A percentile compares a stretch with the other conserved stretches of the same genome.
These are phyloP conservation scores for Citeromyces matritensis DNA, from an alignment of 805 yeast genomes.

Conservation along the genomic window DNA sequence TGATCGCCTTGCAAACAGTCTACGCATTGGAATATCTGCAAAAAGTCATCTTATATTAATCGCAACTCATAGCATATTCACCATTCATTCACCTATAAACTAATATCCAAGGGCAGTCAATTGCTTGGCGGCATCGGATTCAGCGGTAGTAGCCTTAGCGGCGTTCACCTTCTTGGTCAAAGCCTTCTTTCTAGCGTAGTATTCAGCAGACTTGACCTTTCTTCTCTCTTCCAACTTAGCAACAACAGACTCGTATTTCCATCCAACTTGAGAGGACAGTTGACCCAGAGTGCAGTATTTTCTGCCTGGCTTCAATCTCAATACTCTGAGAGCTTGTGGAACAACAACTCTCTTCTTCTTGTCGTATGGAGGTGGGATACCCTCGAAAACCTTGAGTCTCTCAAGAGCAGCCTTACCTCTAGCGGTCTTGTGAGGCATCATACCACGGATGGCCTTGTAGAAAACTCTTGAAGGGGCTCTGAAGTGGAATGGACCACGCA, in stretches of 20 bases:
- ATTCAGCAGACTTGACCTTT: slow-evolving; percentile 97
- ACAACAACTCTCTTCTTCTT: slow-evolving; percentile 99
- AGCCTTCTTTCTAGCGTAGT: slow-evolving; percentile 97
- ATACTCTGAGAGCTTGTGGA: slow-evolving; percentile 98
- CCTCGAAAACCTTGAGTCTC: slow-evolving; percentile 98
- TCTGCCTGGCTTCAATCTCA: slow-evolving; percentile 99
- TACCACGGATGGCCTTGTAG: slow-evolving; percentile 99
- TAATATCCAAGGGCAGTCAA: slow-evolving; percentile 97
- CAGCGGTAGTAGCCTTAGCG: slow-evolving; percentile 80
- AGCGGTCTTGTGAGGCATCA: slow-evolving; percentile 99
- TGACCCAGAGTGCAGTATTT: slow-evolving; percentile 98
- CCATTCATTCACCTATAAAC: slow-evolving; percentile 2
- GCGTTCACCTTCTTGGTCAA: slow-evolving; percentile 81
- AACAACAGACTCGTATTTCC: slow-evolving; percentile 99
- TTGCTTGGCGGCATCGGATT: slow-evolving; percentile 81
- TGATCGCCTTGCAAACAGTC: too few species aligned
- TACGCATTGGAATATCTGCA: too few species aligned
- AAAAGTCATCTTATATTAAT: too few species aligned
- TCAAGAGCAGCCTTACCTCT: slow-evolving; percentile 99
- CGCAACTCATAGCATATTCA: slow-evolving; percentile 5
- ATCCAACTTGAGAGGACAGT: slow-evolving; percentile 93
- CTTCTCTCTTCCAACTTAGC: slow-evolving; percentile 98
- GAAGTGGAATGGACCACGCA: slow-evolving; percentile 99
- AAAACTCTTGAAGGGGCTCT: slow-evolving; percentile 99
- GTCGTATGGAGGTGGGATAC: slow-evolving; percentile 99